Evolutionary conservation across 768 basidiomycete genomes (phyloP).

Genomic region (Trametes elegans): DNA sequence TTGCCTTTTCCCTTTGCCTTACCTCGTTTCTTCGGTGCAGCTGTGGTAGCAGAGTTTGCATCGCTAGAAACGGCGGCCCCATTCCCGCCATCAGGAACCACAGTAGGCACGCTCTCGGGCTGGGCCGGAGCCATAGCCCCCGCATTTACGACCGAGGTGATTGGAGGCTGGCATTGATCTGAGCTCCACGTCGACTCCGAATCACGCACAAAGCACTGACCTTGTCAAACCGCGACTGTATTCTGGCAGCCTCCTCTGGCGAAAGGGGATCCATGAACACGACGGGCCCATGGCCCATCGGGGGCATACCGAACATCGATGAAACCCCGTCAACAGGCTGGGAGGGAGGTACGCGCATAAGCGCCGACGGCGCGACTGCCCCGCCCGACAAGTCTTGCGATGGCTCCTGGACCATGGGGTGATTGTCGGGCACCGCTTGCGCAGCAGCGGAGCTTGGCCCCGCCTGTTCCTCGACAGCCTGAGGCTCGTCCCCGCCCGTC

Average conservation of each 20-base stretch:
- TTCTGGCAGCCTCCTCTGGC: slow-evolving; percentile 6
- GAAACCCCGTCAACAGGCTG: neutral
- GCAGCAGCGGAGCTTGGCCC: neutral
- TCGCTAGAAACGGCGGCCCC: no score
- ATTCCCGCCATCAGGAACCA: neutral
- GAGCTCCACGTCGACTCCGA: neutral
- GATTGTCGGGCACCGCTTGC: no score
- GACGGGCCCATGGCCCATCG: neutral
- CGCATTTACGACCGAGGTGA: no score
- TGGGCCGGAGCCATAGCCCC: no score
- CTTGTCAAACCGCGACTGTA: neutral
- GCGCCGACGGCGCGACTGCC: neutral
- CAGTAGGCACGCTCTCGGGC: no score
- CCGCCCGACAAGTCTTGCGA: neutral
- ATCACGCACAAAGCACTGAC: neutral
- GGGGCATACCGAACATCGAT: neutral
- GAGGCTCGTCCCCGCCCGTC: neutral
- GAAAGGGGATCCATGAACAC: slow-evolving; percentile 24
- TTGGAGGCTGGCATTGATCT: neutral
- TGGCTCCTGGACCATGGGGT: no score
- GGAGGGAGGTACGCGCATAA: neutral
- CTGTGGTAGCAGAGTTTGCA: neutral
- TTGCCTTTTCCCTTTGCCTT: slow-evolving; percentile 9
- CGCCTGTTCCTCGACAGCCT: neutral
- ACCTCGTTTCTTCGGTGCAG: neutral